phyloP scores from a whole-genome alignment of 805 yeast species.

The Saturnispora gosingensis region DNA sequence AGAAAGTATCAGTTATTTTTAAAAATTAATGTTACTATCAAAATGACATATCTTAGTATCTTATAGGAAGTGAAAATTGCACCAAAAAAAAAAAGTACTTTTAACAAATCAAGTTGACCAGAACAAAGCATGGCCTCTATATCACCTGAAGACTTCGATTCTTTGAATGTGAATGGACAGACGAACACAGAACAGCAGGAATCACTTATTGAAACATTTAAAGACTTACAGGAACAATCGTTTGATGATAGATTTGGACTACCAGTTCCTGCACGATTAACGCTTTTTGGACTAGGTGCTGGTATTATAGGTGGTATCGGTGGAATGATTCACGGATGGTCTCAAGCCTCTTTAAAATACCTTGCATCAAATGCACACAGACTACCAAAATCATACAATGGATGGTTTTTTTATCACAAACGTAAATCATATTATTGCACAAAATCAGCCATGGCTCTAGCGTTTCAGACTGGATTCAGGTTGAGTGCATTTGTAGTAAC shows the following conservation, averaged over 20 bases:
- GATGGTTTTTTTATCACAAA: conserved; percentile 85
- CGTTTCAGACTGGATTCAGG: conserved; percentile 34
- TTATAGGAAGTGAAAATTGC: not conserved
- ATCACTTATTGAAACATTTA: conserved; percentile 9
- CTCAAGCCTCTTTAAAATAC: conserved; percentile 45
- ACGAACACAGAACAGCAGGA: conserved; percentile 10
- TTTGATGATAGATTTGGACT: conserved; percentile 35
- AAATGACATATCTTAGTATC: not conserved
- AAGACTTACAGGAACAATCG: conserved; percentile 12
- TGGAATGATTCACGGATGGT: conserved; percentile 56
- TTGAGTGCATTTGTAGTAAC: conserved; percentile 36
- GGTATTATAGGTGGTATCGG: conserved; percentile 37
- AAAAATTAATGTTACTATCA: not conserved
- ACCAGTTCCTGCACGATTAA: conserved; percentile 37
- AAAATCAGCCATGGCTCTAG: conserved; percentile 42
- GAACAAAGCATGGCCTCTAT: conserved; percentile 9
- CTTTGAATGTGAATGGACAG: conserved; percentile 10
- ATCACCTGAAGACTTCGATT: conserved; percentile 13
- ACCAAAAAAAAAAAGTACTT: not conserved
- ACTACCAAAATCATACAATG: conserved; percentile 65
- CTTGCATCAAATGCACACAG: conserved; percentile 79
- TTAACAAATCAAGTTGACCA: not conserved
- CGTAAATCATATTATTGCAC: conserved; percentile 70
- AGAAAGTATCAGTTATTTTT: too few relatives aligned
- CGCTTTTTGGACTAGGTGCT: conserved; percentile 31